Evolutionary conservation across 768 basidiomycete species (phyloP).

Genomic region (Steccherinum ochraceum): DNA sequence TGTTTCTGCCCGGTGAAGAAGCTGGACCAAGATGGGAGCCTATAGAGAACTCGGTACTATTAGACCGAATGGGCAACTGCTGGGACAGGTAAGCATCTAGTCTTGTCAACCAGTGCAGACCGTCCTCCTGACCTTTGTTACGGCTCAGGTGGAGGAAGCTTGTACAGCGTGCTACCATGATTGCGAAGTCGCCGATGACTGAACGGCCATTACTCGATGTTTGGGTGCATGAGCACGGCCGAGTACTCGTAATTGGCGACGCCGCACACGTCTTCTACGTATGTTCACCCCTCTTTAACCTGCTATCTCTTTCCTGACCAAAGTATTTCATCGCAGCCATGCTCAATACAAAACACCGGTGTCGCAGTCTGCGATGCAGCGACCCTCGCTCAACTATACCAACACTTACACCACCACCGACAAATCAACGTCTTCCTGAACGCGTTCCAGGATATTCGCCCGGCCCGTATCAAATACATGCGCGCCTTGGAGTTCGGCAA

Average conservation of each 20-base stretch:
- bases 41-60: neutral
- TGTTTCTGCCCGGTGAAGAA: neutral
- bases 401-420: constrained; percentile 18
- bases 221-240: neutral
- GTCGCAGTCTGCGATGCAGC: constrained; percentile 27
- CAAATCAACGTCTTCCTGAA: constrained; percentile 22
- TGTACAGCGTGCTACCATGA: neutral
- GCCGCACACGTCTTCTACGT: constrained; percentile 27
- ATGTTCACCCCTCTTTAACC: neutral
- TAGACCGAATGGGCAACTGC: neutral
- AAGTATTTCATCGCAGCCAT: constrained; percentile 4
- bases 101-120: no score
- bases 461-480: constrained; percentile 16
- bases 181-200: neutral
- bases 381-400: constrained; percentile 27
- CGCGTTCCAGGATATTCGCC: constrained; percentile 20
- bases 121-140: no score
- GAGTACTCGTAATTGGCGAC: constrained; percentile 24
- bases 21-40: neutral
- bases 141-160: neutral
- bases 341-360: constrained; percentile 12
- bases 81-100: no score
- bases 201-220: neutral
- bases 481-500: constrained; percentile 12
- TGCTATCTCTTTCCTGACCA: neutral